phyloP scores from a whole-genome alignment of 306 rosid genomes.

The Psophocarpus tetragonolobus region DNA sequence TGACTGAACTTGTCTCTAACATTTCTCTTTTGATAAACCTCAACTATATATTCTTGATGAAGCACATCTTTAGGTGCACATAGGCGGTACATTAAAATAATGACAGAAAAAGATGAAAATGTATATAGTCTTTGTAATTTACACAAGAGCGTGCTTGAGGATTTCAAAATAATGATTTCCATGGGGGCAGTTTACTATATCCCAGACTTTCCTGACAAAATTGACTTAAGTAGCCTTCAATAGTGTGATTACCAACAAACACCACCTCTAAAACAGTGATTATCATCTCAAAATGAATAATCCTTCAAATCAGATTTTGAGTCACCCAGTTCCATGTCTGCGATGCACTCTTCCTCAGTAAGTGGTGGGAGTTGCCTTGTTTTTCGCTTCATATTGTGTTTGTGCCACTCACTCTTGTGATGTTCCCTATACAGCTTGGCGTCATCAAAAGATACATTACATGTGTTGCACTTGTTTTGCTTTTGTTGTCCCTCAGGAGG shows the following conservation, averaged over 20 bases:
- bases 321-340: conserved; percentile 65
- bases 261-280: neutral
- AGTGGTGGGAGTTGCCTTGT: conserved; percentile 81
- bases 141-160: neutral
- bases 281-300: conserved; percentile 65
- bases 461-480: conserved; percentile 75
- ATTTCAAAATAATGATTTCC: neutral
- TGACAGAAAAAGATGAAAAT: neutral
- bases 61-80: neutral
- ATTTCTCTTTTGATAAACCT: no score
- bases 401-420: conserved; percentile 95
- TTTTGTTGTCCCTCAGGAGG: conserved; percentile 53
- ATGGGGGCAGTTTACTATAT: conserved; percentile 12
- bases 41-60: neutral
- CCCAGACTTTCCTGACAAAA: conserved; percentile 16
- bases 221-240: neutral
- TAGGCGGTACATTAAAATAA: neutral
- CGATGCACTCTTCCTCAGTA: conserved; percentile 72
- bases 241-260: neutral
- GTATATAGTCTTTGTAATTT: neutral
- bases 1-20: no score
- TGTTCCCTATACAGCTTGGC: conserved; percentile 77
- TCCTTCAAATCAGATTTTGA: conserved; percentile 79
- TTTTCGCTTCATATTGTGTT: conserved; percentile 82
- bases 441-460: conserved; percentile 61